phyloP scores from a whole-genome alignment of 2,329 filamentous ascomycete species.

The Claviceps paspali region DNA sequence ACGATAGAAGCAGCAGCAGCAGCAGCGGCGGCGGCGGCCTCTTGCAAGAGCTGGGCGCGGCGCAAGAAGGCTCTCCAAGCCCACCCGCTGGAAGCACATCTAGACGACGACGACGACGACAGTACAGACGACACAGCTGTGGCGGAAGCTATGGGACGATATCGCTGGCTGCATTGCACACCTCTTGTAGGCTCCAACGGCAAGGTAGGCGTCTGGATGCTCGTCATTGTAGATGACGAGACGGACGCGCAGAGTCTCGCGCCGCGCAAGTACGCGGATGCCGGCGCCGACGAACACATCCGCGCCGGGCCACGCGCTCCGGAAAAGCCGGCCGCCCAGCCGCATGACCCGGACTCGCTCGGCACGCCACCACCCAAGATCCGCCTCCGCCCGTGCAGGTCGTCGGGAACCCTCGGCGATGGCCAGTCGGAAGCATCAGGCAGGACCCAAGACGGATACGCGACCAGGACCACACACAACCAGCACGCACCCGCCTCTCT shows the following conservation, averaged over 20 bases:
- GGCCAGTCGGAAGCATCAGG: not conserved
- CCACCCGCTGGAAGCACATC: slow-evolving; percentile 39
- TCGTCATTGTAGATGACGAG: slow-evolving; percentile 56
- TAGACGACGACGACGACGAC: slow-evolving; percentile 5
- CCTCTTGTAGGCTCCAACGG: slow-evolving; percentile 51
- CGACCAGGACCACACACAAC: slow-evolving; percentile 7
- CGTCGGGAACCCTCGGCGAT: slow-evolving; percentile 9
- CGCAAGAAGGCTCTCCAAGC: slow-evolving; percentile 6
- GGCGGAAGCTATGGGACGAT: slow-evolving; percentile 33
- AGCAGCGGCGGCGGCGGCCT: not conserved
- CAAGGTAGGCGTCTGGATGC: slow-evolving; percentile 62
- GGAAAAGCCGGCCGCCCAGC: too few species aligned
- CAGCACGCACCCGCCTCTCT: slow-evolving; percentile 5
- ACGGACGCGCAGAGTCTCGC: not conserved
- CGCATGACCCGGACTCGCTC: too few species aligned
- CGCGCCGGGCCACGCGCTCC: not conserved
- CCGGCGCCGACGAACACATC: not conserved
- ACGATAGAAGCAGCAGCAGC: too few species aligned
- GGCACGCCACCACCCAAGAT: too few species aligned
- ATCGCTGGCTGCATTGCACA: slow-evolving; percentile 63
- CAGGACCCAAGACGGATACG: slow-evolving; percentile 3
- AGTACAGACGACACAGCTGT: slow-evolving; percentile 4
- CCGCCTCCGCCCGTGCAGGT: slow-evolving; percentile 7
- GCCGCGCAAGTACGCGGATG: not conserved
- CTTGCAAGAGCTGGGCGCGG: not conserved